Evolutionary conservation across 2,329 filamentous ascomycete genomes (phyloP), one percentile per base, ranked within the genome.

Genomic region (Trematosphaeria pertusa): DNA sequence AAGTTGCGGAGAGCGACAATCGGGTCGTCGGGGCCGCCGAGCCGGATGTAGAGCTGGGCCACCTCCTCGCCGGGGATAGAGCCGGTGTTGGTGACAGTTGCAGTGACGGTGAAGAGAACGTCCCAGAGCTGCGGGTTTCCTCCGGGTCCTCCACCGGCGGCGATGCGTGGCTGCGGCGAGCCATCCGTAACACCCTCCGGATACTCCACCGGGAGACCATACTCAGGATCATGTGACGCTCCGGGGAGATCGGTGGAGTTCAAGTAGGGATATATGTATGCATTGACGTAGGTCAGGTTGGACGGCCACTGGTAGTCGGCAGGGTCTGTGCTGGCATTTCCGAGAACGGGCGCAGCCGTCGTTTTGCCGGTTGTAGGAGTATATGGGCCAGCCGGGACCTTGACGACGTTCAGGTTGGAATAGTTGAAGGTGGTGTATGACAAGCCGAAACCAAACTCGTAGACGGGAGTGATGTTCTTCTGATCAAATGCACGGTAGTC

Each of bases 341-440:
- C 87, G 31, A 88, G 80, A 0, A 76, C 77, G 0, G 87, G 87
- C 0, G 88, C 89, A 0, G 83, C 72, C 28, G 73, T 73, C 0
- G 87, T 89, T 59, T 77, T 69, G 48, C 88, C 88, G 0, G 73
- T 77, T 0, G 85, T 84, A 0, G 88, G 81, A 7, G 60, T 72
- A 74, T 89, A 89, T 0, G 75, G 62, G 15, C 67, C 69, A 1
- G 76, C 78, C n/a, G 75, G 60, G 37, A 73, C 71, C 58, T 81
- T 80, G 54, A 75, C 60, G 24, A 91, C 74, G 21, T 78, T 69
- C 24, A 94, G 73, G 66, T 88, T 77, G n/a, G 86, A 84, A 75
- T 91, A 91, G 43, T 82, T 71, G 64, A 95, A 93, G 2, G 81
- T 89, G 1, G 89, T 91, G 78, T 94, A 95, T 3, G 84, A 88